Percentiles rank a stretch among this genome's conserved stretches.
Evolutionary conservation across 2,329 filamentous ascomycete species (phyloP).

Genomic region (Aureobasidium sp.): DNA sequence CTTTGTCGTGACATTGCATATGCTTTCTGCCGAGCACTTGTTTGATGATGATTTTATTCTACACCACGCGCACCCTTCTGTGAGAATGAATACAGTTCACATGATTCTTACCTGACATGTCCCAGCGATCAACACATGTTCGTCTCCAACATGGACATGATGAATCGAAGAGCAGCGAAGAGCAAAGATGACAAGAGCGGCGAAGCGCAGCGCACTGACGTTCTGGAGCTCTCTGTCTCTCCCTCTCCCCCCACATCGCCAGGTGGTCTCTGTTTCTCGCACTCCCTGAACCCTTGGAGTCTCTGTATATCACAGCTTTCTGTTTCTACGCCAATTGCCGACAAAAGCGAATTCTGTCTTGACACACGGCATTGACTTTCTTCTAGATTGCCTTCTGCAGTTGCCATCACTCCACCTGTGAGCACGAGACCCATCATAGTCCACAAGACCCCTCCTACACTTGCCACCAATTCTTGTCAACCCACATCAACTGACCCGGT

Average conservation of each 20-base stretch:
- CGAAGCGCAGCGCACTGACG: conserved; percentile 8
- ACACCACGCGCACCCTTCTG: no score
- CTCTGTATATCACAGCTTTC: not conserved
- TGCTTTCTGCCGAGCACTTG: not conserved
- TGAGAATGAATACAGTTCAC: no score
- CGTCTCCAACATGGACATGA: not conserved
- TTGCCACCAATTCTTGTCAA: not conserved
- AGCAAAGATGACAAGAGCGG: not conserved
- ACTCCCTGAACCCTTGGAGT: not conserved
- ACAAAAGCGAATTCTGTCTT: no score
- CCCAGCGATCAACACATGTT: no score
- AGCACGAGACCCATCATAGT: conserved; percentile 14
- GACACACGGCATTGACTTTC: not conserved
- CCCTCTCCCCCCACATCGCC: conserved; percentile 14
- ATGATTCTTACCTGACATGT: no score
- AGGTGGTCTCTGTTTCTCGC: conserved; percentile 12
- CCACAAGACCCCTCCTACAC: conserved; percentile 1
- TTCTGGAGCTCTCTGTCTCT: conserved; percentile 3
- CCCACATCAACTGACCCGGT: conserved; percentile 3
- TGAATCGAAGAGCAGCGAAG: not conserved
- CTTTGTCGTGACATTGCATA: not conserved
- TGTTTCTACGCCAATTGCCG: not conserved
- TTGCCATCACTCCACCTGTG: not conserved
- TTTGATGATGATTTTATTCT: no score
- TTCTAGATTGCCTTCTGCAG: not conserved